Evolutionary conservation across 1,284 basidiomycete genomes (phyloP).

Genomic region (Pisolithus thermaeus): DNA sequence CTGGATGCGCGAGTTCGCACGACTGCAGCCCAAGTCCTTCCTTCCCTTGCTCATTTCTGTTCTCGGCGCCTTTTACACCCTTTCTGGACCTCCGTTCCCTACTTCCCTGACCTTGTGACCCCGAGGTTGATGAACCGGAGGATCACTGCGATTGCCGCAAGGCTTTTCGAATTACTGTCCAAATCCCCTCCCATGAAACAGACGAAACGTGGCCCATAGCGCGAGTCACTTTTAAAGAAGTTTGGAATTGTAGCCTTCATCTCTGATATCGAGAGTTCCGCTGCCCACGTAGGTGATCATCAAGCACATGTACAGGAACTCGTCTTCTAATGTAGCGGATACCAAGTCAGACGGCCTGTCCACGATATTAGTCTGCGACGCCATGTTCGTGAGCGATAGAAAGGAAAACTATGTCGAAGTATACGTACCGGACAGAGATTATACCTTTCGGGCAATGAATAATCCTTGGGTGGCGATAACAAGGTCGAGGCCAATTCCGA

Average conservation of each 20-base stretch:
- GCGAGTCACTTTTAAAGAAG: conserved; percentile 37
- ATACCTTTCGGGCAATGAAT: conserved; percentile 29
- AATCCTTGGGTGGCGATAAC: conserved; percentile 32
- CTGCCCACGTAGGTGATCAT: conserved; percentile 24
- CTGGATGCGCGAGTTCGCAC: conserved; percentile 20
- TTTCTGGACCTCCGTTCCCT: not conserved
- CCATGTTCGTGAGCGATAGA: not conserved
- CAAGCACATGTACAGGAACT: not conserved
- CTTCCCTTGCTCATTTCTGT: conserved; percentile 3
- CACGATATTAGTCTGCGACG: conserved; percentile 44
- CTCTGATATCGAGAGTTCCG: conserved; percentile 41
- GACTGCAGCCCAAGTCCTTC: conserved; percentile 18
- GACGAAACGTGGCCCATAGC: conserved; percentile 34
- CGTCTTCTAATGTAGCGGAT: not conserved
- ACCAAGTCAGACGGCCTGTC: conserved; percentile 42
- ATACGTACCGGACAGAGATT: conserved; percentile 39
- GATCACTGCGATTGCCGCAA: conserved; percentile 8
- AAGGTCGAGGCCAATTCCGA: conserved; percentile 39
- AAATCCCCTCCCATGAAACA: conserved; percentile 50
- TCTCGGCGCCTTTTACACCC: not conserved
- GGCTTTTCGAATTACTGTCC: conserved; percentile 32
- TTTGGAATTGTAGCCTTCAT: conserved; percentile 35
- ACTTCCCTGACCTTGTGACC: not conserved
- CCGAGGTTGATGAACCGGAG: not conserved
- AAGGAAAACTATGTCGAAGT: not conserved